Conservation (phyloP, 2,329 filamentous ascomycete species). For the Fusarium globosum region DNA sequence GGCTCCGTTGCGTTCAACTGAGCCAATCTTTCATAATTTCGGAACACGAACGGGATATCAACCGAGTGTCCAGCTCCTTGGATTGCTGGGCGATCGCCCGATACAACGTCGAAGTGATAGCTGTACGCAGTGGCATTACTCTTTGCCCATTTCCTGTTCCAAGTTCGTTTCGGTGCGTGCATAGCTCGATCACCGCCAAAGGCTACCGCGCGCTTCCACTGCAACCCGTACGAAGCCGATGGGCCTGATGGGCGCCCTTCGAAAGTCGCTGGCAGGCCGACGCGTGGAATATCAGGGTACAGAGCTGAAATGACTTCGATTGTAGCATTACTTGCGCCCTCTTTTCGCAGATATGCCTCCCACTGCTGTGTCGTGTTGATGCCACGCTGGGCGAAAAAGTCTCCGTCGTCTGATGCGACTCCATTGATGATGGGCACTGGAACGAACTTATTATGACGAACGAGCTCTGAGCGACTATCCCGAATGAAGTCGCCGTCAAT, state of each 20-base stretch:
- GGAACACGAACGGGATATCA: slow-evolving; percentile 24
- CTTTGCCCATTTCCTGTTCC: slow-evolving; percentile 18
- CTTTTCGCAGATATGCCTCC: slow-evolving; percentile 14
- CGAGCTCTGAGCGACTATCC: slow-evolving; percentile 12
- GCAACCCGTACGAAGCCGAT: slow-evolving; percentile 7
- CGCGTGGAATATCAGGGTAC: slow-evolving; percentile 22
- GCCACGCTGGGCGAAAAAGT: slow-evolving; percentile 21
- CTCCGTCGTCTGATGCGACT: slow-evolving; percentile 8
- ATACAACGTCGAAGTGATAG: slow-evolving; percentile 29
- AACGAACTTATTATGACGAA: slow-evolving; percentile 21
- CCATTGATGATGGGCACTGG: slow-evolving; percentile 19
- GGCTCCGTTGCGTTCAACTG: slow-evolving; percentile 14
- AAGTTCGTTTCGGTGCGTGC: slow-evolving; percentile 24
- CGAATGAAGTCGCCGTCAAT: slow-evolving; percentile 25
- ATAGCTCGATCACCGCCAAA: slow-evolving; percentile 30
- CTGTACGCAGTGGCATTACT: slow-evolving; percentile 14
- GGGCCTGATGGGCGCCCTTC: slow-evolving; percentile 2
- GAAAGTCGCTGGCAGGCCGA: slow-evolving; percentile 13
- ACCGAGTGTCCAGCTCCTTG: slow-evolving; percentile 26
- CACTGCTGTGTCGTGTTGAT: slow-evolving; percentile 26
- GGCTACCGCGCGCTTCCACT: slow-evolving; percentile 27
- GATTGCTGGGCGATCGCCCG: slow-evolving; percentile 7
- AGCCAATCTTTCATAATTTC: slow-evolving; percentile 2
- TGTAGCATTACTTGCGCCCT: slow-evolving; percentile 8
- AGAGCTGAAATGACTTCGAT: slow-evolving; percentile 14